phyloP scores from a whole-genome alignment of 202 grass and related monocot species.

The Eragrostis tef region DNA sequence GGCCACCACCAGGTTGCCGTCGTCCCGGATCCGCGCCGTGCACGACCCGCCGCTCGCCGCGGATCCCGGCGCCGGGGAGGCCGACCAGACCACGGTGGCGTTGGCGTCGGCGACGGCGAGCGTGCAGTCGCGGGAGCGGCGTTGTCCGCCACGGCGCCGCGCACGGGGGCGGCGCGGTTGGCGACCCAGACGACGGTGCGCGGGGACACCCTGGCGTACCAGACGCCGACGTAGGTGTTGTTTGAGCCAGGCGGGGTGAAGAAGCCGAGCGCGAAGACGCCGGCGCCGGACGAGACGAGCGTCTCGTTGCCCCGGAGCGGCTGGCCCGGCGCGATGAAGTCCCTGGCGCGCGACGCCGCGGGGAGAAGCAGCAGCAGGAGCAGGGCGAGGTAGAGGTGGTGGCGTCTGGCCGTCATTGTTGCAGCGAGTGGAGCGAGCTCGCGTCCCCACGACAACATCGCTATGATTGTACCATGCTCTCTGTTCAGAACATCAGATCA shows the following conservation, averaged over 20 bases:
- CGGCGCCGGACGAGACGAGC: slow-evolving; percentile 56
- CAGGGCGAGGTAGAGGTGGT: slow-evolving; percentile 13
- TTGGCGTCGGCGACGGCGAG: slow-evolving; percentile 38
- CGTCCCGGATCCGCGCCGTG: slow-evolving; percentile 56
- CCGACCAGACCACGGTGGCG: slow-evolving; percentile 53
- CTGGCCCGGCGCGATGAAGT: slow-evolving; percentile 54
- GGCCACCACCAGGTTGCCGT: slow-evolving; percentile 62
- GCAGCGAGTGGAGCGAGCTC: neutral
- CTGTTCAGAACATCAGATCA: too few species aligned
- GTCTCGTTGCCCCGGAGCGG: slow-evolving; percentile 52
- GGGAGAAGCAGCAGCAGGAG: slow-evolving; percentile 35
- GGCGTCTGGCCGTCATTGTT: slow-evolving; percentile 35
- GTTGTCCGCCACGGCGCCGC: neutral
- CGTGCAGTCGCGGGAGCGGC: too few species aligned
- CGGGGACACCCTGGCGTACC: slow-evolving; percentile 49
- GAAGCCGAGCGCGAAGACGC: slow-evolving; percentile 68
- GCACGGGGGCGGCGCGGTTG: slow-evolving; percentile 58
- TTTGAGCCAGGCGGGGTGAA: slow-evolving; percentile 55
- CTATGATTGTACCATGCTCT: neutral
- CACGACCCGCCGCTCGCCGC: neutral
- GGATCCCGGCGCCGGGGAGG: neutral
- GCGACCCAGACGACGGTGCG: slow-evolving; percentile 80
- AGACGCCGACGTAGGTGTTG: slow-evolving; percentile 61
- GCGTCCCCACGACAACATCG: neutral
- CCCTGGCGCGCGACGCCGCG: slow-evolving; percentile 35